These are phyloP conservation scores for Knufia petricola DNA, from an alignment of 2,329 filamentous ascomycete species.

Conservation along the genomic window DNA sequence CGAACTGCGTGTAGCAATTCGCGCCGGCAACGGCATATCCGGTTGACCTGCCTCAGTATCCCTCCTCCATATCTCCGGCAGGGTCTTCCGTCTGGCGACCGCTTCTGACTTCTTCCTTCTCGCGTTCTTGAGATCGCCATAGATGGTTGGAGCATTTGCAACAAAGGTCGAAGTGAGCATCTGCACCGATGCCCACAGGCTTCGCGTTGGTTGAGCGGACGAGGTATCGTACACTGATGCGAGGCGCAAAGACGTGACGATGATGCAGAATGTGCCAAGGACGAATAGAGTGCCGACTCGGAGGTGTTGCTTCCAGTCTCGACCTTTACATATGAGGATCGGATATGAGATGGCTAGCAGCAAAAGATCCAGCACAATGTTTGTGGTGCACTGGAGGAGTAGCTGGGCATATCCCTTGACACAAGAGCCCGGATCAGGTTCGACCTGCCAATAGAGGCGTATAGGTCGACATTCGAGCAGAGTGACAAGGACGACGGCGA, in stretches of 20 bases:
- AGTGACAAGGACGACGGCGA: constrained; percentile 27
- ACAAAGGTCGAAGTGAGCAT: constrained; percentile 28
- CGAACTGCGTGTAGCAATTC: not conserved
- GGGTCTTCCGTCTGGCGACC: not conserved
- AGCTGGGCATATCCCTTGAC: constrained; percentile 28
- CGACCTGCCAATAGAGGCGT: constrained; percentile 48
- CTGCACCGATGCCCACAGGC: constrained; percentile 33
- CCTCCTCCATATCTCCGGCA: not conserved
- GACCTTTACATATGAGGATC: constrained; percentile 20
- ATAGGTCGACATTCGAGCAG: constrained; percentile 38
- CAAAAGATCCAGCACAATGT: constrained; percentile 28
- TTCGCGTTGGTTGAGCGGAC: constrained; percentile 30
- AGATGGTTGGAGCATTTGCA: constrained; percentile 30
- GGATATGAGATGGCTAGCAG: constrained; percentile 27
- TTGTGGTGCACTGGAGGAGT: constrained; percentile 27
- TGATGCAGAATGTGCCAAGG: constrained; percentile 33
- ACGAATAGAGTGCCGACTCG: constrained; percentile 30
- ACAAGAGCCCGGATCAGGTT: constrained; percentile 33
- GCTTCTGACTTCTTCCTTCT: constrained; percentile 4
- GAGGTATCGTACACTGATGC: constrained; percentile 30
- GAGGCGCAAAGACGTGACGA: constrained; percentile 32
- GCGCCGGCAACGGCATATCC: not conserved
- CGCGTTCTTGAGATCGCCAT: constrained; percentile 1
- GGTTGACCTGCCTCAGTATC: not conserved
- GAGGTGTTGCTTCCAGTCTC: constrained; percentile 23